Conservation (phyloP, 257 asterid species). For the Solanum corneliomulleri region DNA sequence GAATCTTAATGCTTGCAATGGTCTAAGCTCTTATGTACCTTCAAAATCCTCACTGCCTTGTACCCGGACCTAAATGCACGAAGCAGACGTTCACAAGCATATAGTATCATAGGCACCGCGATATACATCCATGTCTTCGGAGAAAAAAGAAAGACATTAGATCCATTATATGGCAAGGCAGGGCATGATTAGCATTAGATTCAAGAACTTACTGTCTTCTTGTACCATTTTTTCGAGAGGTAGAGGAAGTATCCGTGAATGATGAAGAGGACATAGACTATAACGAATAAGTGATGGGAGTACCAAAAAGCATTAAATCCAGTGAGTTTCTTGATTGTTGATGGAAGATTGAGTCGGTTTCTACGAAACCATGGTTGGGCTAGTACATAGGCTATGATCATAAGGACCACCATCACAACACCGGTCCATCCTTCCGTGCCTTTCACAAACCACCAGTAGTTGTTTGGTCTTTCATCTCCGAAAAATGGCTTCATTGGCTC, state of each 20-base stretch:
- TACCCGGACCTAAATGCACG: constrained; percentile 23
- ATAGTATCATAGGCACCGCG: constrained; percentile 12
- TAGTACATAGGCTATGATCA: constrained; percentile 9
- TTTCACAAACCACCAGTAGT: constrained; percentile 16
- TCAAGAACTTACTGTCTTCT: constrained; percentile 35
- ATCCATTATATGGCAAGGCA: background rate
- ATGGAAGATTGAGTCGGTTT: constrained; percentile 22
- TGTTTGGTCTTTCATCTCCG: constrained; percentile 10
- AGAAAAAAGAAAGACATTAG: background rate
- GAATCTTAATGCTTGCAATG: background rate
- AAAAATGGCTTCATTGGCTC: constrained; percentile 21
- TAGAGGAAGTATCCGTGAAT: constrained; percentile 48
- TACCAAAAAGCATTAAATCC: constrained; percentile 73
- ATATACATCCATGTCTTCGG: constrained; percentile 22
- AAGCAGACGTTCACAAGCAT: constrained; percentile 13
- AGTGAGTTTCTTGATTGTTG: constrained; percentile 36
- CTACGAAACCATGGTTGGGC: constrained; percentile 14
- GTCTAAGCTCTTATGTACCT: background rate
- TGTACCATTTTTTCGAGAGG: constrained; percentile 44
- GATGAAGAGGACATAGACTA: constrained; percentile 38
- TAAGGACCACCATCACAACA: constrained; percentile 10
- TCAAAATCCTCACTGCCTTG: constrained; percentile 11
- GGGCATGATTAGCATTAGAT: background rate
- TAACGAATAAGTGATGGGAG: constrained; percentile 41
- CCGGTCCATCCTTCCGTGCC: constrained; percentile 17